A percentile compares a stretch with the other conserved stretches of the same genome.
phyloP scores from a whole-genome alignment of 176 grass and related monocot species.

The Triticum dicoccoides region DNA sequence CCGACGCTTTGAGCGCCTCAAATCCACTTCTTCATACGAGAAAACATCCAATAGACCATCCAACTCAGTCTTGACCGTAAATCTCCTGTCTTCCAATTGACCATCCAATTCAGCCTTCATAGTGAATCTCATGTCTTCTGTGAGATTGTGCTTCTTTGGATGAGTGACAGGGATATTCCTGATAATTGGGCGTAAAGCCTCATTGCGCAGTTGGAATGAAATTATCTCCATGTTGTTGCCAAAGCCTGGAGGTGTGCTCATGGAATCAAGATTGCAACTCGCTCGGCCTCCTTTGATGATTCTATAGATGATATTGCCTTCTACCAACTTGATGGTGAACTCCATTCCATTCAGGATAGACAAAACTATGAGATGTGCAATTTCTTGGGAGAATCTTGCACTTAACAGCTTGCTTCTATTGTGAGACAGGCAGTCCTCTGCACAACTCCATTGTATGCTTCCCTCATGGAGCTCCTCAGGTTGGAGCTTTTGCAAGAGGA shows the following conservation, averaged over 20 bases:
- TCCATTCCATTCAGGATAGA: slow-evolving; percentile 68
- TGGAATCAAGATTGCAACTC: slow-evolving; percentile 12
- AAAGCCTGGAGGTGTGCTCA: slow-evolving; percentile 34
- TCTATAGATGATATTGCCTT: slow-evolving; percentile 60
- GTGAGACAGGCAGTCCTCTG: slow-evolving; percentile 47
- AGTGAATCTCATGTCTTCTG: background rate
- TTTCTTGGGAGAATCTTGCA: slow-evolving; percentile 53
- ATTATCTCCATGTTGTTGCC: slow-evolving; percentile 52
- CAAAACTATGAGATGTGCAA: slow-evolving; percentile 63
- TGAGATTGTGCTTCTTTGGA: slow-evolving; percentile 9
- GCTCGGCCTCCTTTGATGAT: slow-evolving; percentile 39
- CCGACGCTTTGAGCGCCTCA: slow-evolving; percentile 82
- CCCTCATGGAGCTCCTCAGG: slow-evolving; percentile 30
- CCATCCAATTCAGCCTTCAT: slow-evolving; percentile 25
- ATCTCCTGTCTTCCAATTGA: slow-evolving; percentile 19
- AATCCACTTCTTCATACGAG: slow-evolving; percentile 50
- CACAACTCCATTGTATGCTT: slow-evolving; percentile 43
- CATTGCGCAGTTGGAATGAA: slow-evolving; percentile 34
- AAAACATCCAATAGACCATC: slow-evolving; percentile 40
- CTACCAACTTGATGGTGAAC: slow-evolving; percentile 61
- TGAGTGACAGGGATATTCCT: slow-evolving; percentile 40
- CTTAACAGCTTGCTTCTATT: slow-evolving; percentile 58
- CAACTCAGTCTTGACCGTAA: slow-evolving; percentile 13
- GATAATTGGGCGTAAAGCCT: slow-evolving; percentile 41
- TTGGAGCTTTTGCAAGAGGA: slow-evolving; percentile 62